These are phyloP conservation scores for Eucalyptus marginata DNA, from an alignment of 345 rosid genomes.

Conservation along the genomic window DNA sequence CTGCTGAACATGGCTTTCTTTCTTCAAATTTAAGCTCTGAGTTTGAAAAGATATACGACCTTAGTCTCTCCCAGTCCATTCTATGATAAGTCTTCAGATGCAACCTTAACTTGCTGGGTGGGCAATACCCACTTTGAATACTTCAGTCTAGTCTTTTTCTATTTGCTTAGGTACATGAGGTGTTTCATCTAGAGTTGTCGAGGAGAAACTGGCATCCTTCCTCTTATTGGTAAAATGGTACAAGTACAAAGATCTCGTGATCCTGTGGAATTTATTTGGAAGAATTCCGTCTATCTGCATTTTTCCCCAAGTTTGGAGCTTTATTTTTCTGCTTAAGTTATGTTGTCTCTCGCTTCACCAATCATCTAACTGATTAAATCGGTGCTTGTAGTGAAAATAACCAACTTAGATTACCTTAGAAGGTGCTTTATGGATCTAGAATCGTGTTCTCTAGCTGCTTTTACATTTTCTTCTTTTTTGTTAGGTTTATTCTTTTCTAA, in stretches of 20 bases:
- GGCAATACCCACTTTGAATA: neutral
- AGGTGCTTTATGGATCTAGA: neutral
- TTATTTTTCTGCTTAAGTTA: neutral
- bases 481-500: conserved; percentile 29
- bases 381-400: neutral
- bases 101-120: neutral
- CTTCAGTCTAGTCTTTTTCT: neutral
- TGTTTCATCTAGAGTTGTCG: neutral
- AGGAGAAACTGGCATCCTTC: neutral
- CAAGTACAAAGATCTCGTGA: neutral
- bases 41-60: neutral
- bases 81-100: neutral
- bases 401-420: neutral
- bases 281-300: neutral
- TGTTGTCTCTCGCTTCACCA: neutral
- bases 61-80: neutral
- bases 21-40: neutral
- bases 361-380: neutral
- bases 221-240: neutral
- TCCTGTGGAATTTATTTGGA: neutral
- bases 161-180: neutral
- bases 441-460: neutral
- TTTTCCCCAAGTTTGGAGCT: neutral
- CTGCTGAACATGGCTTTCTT: neutral
- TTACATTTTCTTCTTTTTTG: conserved; percentile 7